Evolutionary conservation across 176 grass and related monocot species (phyloP).

Genomic region (Aegilops umbellulata): DNA sequence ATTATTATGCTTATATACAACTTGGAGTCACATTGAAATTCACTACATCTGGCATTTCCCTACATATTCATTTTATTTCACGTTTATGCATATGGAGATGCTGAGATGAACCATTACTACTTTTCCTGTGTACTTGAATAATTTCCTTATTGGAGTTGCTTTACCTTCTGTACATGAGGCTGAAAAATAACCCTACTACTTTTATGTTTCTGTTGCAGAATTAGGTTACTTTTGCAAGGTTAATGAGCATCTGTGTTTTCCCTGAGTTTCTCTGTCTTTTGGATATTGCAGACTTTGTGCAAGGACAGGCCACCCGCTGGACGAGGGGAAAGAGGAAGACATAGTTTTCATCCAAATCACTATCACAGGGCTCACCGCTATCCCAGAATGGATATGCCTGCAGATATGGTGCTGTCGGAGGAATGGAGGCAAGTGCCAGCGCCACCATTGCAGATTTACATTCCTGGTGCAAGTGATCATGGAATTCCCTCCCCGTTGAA

Average conservation of each 20-base stretch:
- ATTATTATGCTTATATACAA: slow-evolving; percentile 9
- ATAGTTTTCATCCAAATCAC: slow-evolving; percentile 36
- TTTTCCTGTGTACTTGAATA: not conserved
- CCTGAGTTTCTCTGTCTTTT: slow-evolving; percentile 29
- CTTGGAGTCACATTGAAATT: slow-evolving; percentile 9
- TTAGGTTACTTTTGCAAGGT: slow-evolving; percentile 3
- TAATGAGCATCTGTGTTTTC: slow-evolving; percentile 6
- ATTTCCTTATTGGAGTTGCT: not conserved
- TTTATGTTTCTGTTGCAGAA: slow-evolving; percentile 14
- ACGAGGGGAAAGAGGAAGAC: slow-evolving; percentile 51
- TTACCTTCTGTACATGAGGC: slow-evolving; percentile 17
- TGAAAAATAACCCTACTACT: slow-evolving; percentile 1
- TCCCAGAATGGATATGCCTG: slow-evolving; percentile 28
- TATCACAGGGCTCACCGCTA: slow-evolving; percentile 35
- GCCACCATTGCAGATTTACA: slow-evolving; percentile 28
- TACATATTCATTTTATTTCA: slow-evolving; percentile 15
- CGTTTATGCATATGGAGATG: not conserved
- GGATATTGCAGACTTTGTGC: slow-evolving; percentile 45
- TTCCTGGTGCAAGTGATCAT: slow-evolving; percentile 38
- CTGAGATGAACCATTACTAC: not conserved
- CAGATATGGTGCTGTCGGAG: slow-evolving; percentile 32
- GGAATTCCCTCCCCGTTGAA: slow-evolving; percentile 36
- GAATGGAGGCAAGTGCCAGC: slow-evolving; percentile 32
- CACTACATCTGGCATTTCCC: not conserved
- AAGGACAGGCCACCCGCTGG: slow-evolving; percentile 44